Conservation (phyloP, 805 yeast genomes). For the Ogataea pignaliae region DNA sequence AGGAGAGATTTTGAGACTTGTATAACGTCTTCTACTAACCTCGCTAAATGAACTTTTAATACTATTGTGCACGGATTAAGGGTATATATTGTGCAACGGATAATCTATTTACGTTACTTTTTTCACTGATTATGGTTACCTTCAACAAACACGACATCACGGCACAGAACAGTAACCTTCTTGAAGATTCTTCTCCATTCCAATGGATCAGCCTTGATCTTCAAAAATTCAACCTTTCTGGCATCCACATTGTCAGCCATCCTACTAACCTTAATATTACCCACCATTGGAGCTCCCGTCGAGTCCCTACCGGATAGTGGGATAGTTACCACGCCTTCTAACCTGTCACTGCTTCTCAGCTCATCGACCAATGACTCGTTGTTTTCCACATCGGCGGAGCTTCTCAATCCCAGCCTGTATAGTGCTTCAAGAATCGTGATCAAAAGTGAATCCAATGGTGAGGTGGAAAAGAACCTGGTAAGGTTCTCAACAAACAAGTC, state of each 20-base stretch:
- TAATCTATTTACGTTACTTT: not conserved
- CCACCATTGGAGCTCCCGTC: slow-evolving; percentile 40
- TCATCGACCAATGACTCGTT: slow-evolving; percentile 17
- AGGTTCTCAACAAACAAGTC: slow-evolving; percentile 38
- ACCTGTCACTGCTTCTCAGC: slow-evolving; percentile 24
- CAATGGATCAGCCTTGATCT: slow-evolving; percentile 60
- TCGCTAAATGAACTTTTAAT: no score
- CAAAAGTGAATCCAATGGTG: slow-evolving; percentile 39
- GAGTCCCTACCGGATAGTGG: slow-evolving; percentile 40
- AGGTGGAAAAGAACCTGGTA: slow-evolving; percentile 47
- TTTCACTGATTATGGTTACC: not conserved
- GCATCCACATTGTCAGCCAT: slow-evolving; percentile 35
- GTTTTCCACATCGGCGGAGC: slow-evolving; percentile 14
- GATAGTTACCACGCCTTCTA: slow-evolving; percentile 33
- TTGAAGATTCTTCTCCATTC: slow-evolving; percentile 72
- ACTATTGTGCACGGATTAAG: no score
- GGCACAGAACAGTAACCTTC: slow-evolving; percentile 49
- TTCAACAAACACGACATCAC: slow-evolving; percentile 49
- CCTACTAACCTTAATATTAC: slow-evolving; percentile 40
- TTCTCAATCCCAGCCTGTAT: slow-evolving; percentile 37
- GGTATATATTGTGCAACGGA: not conserved
- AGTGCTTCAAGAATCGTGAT: slow-evolving; percentile 39
- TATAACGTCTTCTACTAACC: no score
- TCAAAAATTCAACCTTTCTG: slow-evolving; percentile 50
- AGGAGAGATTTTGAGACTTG: no score